Evolutionary conservation across 2,329 filamentous ascomycete species (phyloP).

Genomic region (Boeremia exigua): DNA sequence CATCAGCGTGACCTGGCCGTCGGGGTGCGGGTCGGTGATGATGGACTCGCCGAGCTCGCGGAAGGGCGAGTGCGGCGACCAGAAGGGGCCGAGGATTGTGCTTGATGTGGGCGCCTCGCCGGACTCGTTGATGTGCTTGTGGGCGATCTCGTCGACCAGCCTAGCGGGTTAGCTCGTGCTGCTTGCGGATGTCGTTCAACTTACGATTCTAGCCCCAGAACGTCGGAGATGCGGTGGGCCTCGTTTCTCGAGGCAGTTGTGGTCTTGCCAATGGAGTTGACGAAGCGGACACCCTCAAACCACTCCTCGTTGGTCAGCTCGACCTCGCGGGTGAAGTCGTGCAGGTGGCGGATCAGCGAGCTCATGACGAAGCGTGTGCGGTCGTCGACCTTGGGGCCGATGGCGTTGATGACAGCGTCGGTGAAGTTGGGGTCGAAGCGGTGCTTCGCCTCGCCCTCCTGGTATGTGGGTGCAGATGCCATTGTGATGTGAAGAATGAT

Average conservation of each 20-base stretch:
- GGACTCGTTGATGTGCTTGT: conserved; percentile 67
- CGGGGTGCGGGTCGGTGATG: conserved; percentile 64
- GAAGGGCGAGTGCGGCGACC: conserved; percentile 77
- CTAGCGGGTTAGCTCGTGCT: conserved; percentile 41
- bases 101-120: conserved; percentile 72
- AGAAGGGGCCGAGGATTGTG: conserved; percentile 79
- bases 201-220: conserved; percentile 75
- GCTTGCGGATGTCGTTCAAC: conserved; percentile 34
- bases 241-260: conserved; percentile 74
- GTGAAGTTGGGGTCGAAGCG: conserved; percentile 81
- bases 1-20: conserved; percentile 69
- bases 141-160: conserved; percentile 70
- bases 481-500: conserved; percentile 9
- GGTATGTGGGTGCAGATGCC: conserved; percentile 28
- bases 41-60: conserved; percentile 70
- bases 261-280: conserved; percentile 76
- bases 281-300: conserved; percentile 75
- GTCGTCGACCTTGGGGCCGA: conserved; percentile 71
- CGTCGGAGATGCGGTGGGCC: conserved; percentile 73
- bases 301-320: conserved; percentile 80
- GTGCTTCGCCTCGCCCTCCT: conserved; percentile 29
- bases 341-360: conserved; percentile 72
- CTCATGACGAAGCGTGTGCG: conserved; percentile 69
- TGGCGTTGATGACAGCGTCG: conserved; percentile 72
- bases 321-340: conserved; percentile 79